Base-by-base conservation (phyloP, 768 basidiomycete genomes). In the Cyclocybe cylindracea region DNA sequence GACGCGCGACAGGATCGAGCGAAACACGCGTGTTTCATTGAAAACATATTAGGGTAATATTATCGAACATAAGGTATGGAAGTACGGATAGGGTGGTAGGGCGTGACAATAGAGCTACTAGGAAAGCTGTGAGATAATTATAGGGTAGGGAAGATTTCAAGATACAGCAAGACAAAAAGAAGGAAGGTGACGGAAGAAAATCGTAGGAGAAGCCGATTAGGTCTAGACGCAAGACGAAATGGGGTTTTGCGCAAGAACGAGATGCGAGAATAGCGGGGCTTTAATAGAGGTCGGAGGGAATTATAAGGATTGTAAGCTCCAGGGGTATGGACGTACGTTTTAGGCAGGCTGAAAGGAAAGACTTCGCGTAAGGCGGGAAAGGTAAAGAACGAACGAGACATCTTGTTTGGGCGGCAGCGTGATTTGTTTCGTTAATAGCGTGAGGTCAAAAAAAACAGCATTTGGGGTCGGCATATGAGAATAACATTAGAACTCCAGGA, bases 271-370 rank as follows among this genome's bases (percentile, higher is more conserved):
- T 59, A 61, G 56, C 57, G 60, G 58, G 60, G 62, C 52, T 63
- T 61, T 57, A 61, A 59, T 54, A 48, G 57, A 56, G 47, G 56
- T 57, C 55, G 54, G 53, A 51, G 49, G 54, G 51, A 60, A 64
- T 64, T 62, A 62, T 63, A 61, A 55, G 35, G 59, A 51, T 57
- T 40, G 53, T 61, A 62, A 47, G 51, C 45, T 65, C 55, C 51
- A 56, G 53, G 55, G 58, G 58, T 53, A 60, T 56, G 51, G 52
- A 51, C 42, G 54, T 58, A 61, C 56, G 49, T 48, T 58, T 64
- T 61, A 62, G 65, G 64, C 51, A 66, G 58, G 56, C 59, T 64
- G 62, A 65, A 66, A 65, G 63, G 60, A 61, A 54, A 48, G 57
- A 46, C 47, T 50, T 55, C 57, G 58, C 61, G 58, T 62, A 59